A percentile compares a stretch with the other conserved stretches of the same genome.
These are phyloP conservation scores for Colletotrichum godetiae DNA, from an alignment of 2,329 filamentous ascomycete species.

Conservation along the genomic window DNA sequence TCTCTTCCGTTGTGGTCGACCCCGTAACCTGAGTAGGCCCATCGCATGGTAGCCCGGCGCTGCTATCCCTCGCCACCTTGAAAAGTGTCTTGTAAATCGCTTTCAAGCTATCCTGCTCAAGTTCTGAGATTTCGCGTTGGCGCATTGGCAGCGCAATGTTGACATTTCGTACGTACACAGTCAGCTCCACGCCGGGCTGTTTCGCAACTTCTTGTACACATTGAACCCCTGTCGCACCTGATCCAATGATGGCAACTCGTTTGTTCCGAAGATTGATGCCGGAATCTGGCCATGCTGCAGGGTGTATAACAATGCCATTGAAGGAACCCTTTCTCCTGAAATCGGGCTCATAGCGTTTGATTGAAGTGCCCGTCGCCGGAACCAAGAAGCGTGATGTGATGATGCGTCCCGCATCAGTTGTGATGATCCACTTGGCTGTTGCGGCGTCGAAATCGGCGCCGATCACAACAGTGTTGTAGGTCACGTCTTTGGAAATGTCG, in stretches of 20 bases:
- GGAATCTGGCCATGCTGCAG: slow-evolving; percentile 41
- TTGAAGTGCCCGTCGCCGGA: slow-evolving; percentile 57
- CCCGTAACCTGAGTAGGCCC: slow-evolving; percentile 55
- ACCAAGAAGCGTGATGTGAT: slow-evolving; percentile 57
- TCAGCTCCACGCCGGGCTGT: slow-evolving; percentile 43
- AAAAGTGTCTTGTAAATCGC: slow-evolving; percentile 53
- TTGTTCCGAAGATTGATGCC: slow-evolving; percentile 39
- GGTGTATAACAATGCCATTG: slow-evolving; percentile 43
- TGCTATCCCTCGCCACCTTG: slow-evolving; percentile 54
- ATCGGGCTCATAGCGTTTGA: slow-evolving; percentile 52
- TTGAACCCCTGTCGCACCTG: slow-evolving; percentile 45
- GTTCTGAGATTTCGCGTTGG: slow-evolving; percentile 55
- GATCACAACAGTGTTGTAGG: slow-evolving; percentile 56
- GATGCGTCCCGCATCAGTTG: slow-evolving; percentile 50
- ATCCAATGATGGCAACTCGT: slow-evolving; percentile 45
- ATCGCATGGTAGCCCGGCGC: slow-evolving; percentile 64
- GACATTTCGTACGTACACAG: slow-evolving; percentile 68
- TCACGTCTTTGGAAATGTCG: slow-evolving; percentile 54
- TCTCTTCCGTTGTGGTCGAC: slow-evolving; percentile 52
- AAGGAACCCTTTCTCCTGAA: slow-evolving; percentile 48
- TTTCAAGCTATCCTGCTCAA: slow-evolving; percentile 57
- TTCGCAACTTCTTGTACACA: slow-evolving; percentile 48
- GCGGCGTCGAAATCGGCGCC: slow-evolving; percentile 52
- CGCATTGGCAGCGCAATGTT: slow-evolving; percentile 70
- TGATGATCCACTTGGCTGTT: slow-evolving; percentile 54